phyloP scores from a whole-genome alignment of 495 filamentous ascomycete species.

The Aspergillus olivimuriae region DNA sequence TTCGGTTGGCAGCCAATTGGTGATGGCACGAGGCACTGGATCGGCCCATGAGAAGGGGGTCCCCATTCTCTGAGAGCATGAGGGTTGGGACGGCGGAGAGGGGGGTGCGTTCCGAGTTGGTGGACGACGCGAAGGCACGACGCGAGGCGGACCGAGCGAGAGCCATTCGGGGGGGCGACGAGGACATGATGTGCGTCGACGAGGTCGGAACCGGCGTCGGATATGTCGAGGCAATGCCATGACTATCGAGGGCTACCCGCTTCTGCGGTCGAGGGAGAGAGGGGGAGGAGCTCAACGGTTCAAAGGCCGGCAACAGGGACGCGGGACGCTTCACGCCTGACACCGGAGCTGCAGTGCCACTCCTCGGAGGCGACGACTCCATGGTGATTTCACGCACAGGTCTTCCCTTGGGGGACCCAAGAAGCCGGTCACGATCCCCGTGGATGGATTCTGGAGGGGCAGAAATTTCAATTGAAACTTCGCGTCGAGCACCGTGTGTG shows the following conservation, averaged over 20 bases:
- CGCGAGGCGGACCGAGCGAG: constrained; percentile 27
- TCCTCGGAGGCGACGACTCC: constrained; percentile 41
- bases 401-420: background rate
- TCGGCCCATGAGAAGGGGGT: constrained; percentile 77
- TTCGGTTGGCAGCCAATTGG: constrained; percentile 81
- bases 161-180: constrained; percentile 64
- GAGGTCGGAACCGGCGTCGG: constrained; percentile 92
- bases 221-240: constrained; percentile 42
- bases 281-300: constrained; percentile 86
- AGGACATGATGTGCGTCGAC: constrained; percentile 84
- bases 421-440: background rate
- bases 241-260: constrained; percentile 56
- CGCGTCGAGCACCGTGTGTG: constrained; percentile 16
- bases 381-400: constrained; percentile 17
- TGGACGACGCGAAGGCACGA: constrained; percentile 60
- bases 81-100: constrained; percentile 74
- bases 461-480: constrained; percentile 10
- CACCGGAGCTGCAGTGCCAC: constrained; percentile 32
- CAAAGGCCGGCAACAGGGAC: constrained; percentile 84
- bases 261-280: constrained; percentile 68
- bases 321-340: constrained; percentile 72
- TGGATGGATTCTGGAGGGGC: background rate
- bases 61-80: constrained; percentile 74
- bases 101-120: constrained; percentile 74
- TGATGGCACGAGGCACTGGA: constrained; percentile 90